phyloP scores from a whole-genome alignment of 1,139 yeast species.

The Taphrina wiesneri region DNA sequence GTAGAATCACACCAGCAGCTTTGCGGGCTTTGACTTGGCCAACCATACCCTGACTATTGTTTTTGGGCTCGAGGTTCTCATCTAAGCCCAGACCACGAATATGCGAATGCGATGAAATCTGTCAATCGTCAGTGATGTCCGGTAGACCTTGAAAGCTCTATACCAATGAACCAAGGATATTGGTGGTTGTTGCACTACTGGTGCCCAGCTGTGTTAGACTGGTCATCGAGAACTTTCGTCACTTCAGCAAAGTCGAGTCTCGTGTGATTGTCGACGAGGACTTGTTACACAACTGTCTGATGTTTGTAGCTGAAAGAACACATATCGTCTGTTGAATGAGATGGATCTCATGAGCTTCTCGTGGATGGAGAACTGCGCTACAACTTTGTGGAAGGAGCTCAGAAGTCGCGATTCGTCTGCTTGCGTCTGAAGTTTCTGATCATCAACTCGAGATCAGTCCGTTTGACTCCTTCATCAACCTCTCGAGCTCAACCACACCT shows the following conservation, averaged over 20 bases:
- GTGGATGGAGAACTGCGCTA: neutral
- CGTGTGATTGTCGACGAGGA: no score
- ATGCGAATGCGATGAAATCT: conserved; percentile 71
- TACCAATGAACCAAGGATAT: conserved; percentile 19
- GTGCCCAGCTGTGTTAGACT: neutral
- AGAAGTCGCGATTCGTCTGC: neutral
- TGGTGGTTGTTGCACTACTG: neutral
- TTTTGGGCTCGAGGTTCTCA: conserved; percentile 71
- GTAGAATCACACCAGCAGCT: conserved; percentile 91
- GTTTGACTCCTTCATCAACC: no score
- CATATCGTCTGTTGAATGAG: neutral
- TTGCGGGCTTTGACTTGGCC: conserved; percentile 93
- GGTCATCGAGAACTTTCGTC: neutral
- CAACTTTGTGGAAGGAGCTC: neutral
- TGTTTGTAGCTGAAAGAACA: no score
- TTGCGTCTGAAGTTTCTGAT: neutral
- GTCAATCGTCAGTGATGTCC: neutral
- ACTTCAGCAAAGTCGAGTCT: no score
- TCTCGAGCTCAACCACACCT: no score
- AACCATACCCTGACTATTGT: conserved; percentile 88
- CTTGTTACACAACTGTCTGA: neutral
- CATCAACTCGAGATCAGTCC: neutral
- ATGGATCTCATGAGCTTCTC: neutral
- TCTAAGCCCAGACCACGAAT: conserved; percentile 93
- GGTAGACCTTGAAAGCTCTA: neutral